Evolutionary conservation across 108 stramenopile genomes (phyloP), one percentile per base, ranked within the genome.

Genomic region (Licmophora abbreviata): DNA sequence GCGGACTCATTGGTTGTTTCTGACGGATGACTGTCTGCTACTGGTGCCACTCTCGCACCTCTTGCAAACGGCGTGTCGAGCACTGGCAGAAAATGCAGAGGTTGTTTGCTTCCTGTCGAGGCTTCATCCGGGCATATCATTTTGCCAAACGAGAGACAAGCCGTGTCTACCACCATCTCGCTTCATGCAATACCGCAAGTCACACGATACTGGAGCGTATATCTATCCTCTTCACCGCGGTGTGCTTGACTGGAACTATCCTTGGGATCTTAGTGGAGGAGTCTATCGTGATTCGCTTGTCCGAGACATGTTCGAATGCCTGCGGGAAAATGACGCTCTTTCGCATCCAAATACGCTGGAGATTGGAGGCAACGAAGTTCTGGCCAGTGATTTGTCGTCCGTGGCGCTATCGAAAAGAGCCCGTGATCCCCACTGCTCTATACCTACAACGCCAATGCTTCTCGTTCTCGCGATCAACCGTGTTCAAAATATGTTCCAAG

Each of bases 91-190:
- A n/a, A n/a, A n/a, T n/a, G n/a, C n/a, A n/a, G n/a, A n/a, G n/a
- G n/a, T n/a, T n/a, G n/a, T n/a, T n/a, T n/a, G n/a, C 41, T 71
- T 71, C 29, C 14, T 71, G 8, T 33, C 64, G 11, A 51, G 69
- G 23, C 48, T 71, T 6, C 69, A 71, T 66, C 64, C 60, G n/a
- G 69, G 69, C 15, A 71, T 71, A 46, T 43, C 64, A n/a, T 66
- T 56, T 36, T 48, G 59, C 32, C 64, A 71, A 40, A 71, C 69
- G 15, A 35, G 64, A 11, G 41, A 51, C 47, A 18, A 34, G 3
- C 30, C 65, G 0, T 61, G 46, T 62, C 64, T 64, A 52, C 47
- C 64, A 7, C 69, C 69, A 27, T 12, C 51, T 38, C 34, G 44
- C 31, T 9, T 31, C 15, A 25, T 54, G 60, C 14, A 43, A 9